phyloP scores from a whole-genome alignment of 1,284 basidiomycete genomes.

The Trichosporon sp. region DNA sequence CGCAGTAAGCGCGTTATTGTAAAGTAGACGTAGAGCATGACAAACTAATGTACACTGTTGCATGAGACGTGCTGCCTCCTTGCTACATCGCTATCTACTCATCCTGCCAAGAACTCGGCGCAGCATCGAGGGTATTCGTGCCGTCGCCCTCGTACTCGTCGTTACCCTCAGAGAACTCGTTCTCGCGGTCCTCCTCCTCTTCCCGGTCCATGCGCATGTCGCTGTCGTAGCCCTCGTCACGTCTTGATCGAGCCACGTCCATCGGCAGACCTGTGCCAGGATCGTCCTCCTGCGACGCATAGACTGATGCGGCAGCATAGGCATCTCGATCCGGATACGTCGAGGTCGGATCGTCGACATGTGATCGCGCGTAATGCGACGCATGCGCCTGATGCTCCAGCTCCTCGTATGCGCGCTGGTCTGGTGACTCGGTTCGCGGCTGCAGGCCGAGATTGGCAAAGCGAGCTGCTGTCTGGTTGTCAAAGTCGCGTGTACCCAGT shows the following conservation, averaged over 20 bases:
- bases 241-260: conserved; percentile 14
- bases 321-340: conserved; percentile 21
- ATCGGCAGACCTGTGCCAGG: conserved; percentile 25
- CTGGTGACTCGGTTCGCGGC: not conserved
- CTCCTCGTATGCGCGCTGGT: conserved; percentile 1
- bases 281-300: conserved; percentile 16
- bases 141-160: conserved; percentile 27
- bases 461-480: conserved; percentile 28
- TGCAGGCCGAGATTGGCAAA: conserved; percentile 14
- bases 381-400: conserved; percentile 6
- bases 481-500: conserved; percentile 35
- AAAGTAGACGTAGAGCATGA: not conserved
- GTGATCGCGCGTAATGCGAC: not conserved
- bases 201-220: conserved; percentile 23
- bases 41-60: conserved; percentile 12
- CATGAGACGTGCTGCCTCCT: conserved; percentile 1
- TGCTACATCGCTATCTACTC: too few species aligned
- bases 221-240: conserved; percentile 22
- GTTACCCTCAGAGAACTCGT: conserved; percentile 31
- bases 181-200: conserved; percentile 25
- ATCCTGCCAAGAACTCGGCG: not conserved
- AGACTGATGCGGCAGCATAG: conserved; percentile 10
- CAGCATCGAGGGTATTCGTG: conserved; percentile 1
- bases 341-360: conserved; percentile 13
- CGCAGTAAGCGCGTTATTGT: conserved; percentile 12